Base-by-base conservation (phyloP, 73 alveolate genomes). In the Tetrahymena thermophila region DNA sequence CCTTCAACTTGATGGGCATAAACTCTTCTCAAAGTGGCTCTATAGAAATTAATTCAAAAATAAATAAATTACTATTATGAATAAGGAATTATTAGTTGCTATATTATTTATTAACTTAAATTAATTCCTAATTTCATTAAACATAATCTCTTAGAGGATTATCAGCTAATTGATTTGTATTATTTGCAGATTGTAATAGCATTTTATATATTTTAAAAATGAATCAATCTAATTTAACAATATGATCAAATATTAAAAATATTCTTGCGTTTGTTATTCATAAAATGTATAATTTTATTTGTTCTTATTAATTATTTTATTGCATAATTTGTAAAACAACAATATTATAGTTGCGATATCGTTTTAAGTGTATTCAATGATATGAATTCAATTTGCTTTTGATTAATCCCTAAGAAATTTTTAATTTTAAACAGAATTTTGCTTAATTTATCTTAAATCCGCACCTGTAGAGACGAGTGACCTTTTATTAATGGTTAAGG, bases 401-500 rank as follows among this genome's bases (percentile, higher is more conserved):
- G 37, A 71, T 71, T 34, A 71, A 31, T 28, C 28, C 89, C 89
- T 71, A 71, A 71, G 23, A 71, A 13, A 28, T 71, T 25, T 71
- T 71, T 71, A 3, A 71, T 71, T 71, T 31, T n/a, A 71, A 71
- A 28, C 37, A 9, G 4, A 0, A 19, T 71, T 34, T 28, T 28
- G 37, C 37, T 71, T 3, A 71, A 71, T 71, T 31, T 38, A 85
- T 35, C 17, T 44, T 43, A 55, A 14, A 28, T 94, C 44, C 43
- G 40, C 58, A 85, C 95, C 97, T 95, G 31, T 95, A 95, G 34
- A 95, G 95, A 85, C 97, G 93, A 25, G 97, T 95, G 43, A 89
- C 94, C 44, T 94, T 85, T 95, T 95, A 57, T 38, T 50, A 50
- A 35, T 95, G 94, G 38, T 94, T 84, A 19, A 95, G 94, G 25